phyloP scores from a whole-genome alignment of 1,284 basidiomycete genomes.

The Entoloma clypeatum region DNA sequence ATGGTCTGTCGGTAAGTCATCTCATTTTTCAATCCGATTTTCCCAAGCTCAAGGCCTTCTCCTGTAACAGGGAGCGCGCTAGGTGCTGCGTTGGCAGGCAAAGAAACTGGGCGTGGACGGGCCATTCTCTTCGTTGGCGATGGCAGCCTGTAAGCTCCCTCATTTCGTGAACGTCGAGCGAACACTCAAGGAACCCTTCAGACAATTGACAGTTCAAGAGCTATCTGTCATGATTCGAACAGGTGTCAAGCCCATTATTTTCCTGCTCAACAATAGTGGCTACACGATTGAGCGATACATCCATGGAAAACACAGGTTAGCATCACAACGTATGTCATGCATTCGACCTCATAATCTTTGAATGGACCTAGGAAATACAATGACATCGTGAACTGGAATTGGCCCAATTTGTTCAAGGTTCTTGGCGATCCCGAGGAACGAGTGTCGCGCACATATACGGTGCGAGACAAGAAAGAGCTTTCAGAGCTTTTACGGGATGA shows the following conservation, averaged over 20 bases:
- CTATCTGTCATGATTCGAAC: slow-evolving; percentile 74
- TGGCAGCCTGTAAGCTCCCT: slow-evolving; percentile 58
- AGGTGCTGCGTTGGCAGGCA: slow-evolving; percentile 77
- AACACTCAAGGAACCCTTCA: slow-evolving; percentile 22
- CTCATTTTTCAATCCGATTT: neutral
- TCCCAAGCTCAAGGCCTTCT: neutral
- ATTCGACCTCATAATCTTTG: slow-evolving; percentile 20
- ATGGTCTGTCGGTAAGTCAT: slow-evolving; percentile 72
- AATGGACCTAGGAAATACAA: slow-evolving; percentile 58
- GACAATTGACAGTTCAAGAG: slow-evolving; percentile 73
- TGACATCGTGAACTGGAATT: slow-evolving; percentile 71
- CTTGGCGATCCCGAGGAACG: slow-evolving; percentile 54
- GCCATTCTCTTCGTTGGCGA: slow-evolving; percentile 88
- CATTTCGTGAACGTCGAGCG: neutral
- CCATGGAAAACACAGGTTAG: slow-evolving; percentile 20
- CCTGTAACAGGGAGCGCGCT: slow-evolving; percentile 49
- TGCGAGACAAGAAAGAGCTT: slow-evolving; percentile 61
- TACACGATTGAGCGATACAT: slow-evolving; percentile 44
- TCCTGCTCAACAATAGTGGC: slow-evolving; percentile 78
- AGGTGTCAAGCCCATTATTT: slow-evolving; percentile 72
- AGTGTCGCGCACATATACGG: slow-evolving; percentile 63
- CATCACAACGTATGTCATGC: neutral
- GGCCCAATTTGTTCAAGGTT: slow-evolving; percentile 55
- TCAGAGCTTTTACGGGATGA: slow-evolving; percentile 56
- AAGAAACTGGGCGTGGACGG: slow-evolving; percentile 59